Base-by-base conservation (phyloP, 2,329 filamentous ascomycete species). In the Botryosphaeria agaves region DNA sequence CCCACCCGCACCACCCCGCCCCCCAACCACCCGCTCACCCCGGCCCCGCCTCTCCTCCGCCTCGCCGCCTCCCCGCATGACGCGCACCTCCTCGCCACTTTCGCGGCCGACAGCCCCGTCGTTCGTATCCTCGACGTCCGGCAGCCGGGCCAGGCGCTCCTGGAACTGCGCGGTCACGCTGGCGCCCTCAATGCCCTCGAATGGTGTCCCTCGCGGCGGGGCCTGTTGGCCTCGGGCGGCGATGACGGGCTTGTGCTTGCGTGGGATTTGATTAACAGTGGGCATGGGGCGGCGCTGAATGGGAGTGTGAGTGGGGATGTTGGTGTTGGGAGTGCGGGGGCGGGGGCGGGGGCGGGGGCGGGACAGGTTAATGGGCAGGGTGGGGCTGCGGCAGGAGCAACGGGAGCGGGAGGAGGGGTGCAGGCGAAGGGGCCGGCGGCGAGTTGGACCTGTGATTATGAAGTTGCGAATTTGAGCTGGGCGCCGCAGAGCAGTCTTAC, bases 71-170 rank as follows among this genome's bases (percentile, higher is more conserved):
- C 87, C 1, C 89, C 89, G 2, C 87, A 95, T 46, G 89, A 98
- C 52, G 79, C 83, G 5, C 85, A 98, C 50, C 72, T 98, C 19
- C 71, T 98, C 20, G 87, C 87, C n/a, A 98, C 89, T 0, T 95
- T 98, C 52, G 87, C 89, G 12, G 77, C 84, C 47, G 89, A 95
- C 49, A 92, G 82, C 3, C 85, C 77, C 44, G 62, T 92, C 19
- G 85, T 98, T 48, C 82, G 89, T 28, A 92, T 98, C 32, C 72
- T 98, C 18, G 89, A 98, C 46, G 87, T 95, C 3, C 77, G 89
- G 29, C 89, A 98, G 55, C 89, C 89, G 0, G 89, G 89, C 5
- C 89, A 94, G 54, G 89, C 89, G 2, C 67, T 98, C 4, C 70
- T 98, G 16, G 89, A 98, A 51, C 72, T 98, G 21, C 81, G 81